phyloP scores from a whole-genome alignment of 148 eudicot species.

The Diospyros kaki region DNA sequence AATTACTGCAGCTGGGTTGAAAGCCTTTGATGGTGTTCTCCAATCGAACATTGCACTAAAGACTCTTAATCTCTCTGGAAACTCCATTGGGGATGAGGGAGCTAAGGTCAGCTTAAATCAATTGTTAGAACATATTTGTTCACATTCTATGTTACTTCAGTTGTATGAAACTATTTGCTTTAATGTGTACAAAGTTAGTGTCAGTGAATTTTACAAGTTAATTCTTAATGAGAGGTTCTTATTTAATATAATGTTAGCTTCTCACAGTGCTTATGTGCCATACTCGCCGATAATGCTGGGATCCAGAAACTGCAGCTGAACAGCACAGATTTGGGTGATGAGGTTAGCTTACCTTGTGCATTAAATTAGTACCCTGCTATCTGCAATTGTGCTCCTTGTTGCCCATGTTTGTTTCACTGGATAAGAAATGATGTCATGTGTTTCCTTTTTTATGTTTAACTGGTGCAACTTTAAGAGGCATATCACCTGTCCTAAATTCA shows the following conservation, averaged over 20 bases:
- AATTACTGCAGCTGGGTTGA: slow-evolving; percentile 78
- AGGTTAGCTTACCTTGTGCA: slow-evolving; percentile 45
- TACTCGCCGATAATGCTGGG: slow-evolving; percentile 64
- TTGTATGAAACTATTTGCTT: not conserved
- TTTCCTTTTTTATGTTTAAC: no score
- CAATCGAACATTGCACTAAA: slow-evolving; percentile 73
- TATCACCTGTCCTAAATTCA: no score
- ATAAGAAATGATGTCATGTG: no score
- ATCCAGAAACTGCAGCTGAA: slow-evolving; percentile 86
- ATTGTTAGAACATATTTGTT: not conserved
- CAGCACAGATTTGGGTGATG: slow-evolving; percentile 80
- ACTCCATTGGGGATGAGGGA: slow-evolving; percentile 91
- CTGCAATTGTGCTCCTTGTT: not conserved
- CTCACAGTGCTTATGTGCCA: slow-evolving; percentile 59
- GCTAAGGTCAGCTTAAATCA: slow-evolving; percentile 55
- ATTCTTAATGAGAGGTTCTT: not conserved
- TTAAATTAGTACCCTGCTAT: slow-evolving; percentile 1
- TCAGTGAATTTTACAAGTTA: slow-evolving; percentile 3
- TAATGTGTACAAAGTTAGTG: not conserved
- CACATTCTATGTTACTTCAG: not conserved
- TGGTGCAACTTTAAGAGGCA: no score
- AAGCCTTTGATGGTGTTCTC: slow-evolving; percentile 87
- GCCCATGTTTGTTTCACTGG: no score
- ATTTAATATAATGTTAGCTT: slow-evolving; percentile 2
- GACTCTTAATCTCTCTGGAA: slow-evolving; percentile 85